phyloP scores from a whole-genome alignment of 139 green algal genomes.

The Parachlorella kessleri region DNA sequence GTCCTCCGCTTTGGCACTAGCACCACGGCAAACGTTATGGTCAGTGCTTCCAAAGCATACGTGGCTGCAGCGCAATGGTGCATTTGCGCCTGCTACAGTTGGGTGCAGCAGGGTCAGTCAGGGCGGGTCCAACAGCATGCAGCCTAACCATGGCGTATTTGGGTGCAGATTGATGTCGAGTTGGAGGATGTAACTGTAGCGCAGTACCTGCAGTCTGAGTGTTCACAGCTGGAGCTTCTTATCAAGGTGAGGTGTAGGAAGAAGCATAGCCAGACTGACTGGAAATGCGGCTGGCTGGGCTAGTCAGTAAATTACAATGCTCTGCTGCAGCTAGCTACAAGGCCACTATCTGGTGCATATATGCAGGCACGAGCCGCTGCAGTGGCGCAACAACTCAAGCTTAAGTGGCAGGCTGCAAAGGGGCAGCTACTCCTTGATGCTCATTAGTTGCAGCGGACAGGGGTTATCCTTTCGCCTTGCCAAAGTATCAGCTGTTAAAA shows the following conservation, averaged over 20 bases:
- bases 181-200: constrained; percentile 27
- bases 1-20: not conserved
- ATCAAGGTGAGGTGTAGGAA: constrained; percentile 15
- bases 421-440: too few species aligned
- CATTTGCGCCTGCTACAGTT: constrained; percentile 5
- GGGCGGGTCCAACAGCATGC: not conserved
- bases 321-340: too few species aligned
- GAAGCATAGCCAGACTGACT: too few species aligned
- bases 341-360: too few species aligned
- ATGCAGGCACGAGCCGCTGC: too few species aligned
- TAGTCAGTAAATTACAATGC: too few species aligned
- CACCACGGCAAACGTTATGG: not conserved
- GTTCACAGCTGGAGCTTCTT: constrained; percentile 25
- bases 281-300: too few species aligned
- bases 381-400: too few species aligned
- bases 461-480: too few species aligned
- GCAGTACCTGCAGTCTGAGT: constrained; percentile 33
- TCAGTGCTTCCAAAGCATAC: constrained; percentile 18
- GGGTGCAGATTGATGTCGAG: not conserved
- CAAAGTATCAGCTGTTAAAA: too few species aligned
- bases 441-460: too few species aligned
- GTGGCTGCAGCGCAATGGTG: constrained; percentile 16
- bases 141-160: not conserved
- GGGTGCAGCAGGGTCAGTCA: not conserved
- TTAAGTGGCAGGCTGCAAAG: too few species aligned